Percentiles rank a stretch among this genome's conserved stretches.
These are phyloP conservation scores for Musa balbisiana DNA, from an alignment of 202 grass and related monocot species.

Conservation along the genomic window DNA sequence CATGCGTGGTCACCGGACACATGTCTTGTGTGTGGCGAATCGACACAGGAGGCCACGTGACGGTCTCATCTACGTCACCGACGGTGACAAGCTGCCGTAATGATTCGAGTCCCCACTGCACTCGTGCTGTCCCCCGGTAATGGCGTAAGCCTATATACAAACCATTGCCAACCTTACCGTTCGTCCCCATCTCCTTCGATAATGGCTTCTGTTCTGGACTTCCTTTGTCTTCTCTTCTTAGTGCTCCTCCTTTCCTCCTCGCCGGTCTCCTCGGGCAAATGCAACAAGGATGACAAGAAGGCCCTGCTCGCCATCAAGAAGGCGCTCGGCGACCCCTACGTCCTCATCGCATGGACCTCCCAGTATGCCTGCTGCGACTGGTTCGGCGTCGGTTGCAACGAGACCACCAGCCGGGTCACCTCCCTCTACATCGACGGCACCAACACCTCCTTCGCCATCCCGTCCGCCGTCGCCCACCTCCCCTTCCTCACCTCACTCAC, in stretches of 20 bases:
- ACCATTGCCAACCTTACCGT: no score
- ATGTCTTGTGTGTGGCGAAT: no score
- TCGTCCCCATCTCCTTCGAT: no score
- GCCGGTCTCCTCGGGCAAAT: neutral
- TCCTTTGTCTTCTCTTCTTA: neutral
- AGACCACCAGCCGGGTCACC: neutral
- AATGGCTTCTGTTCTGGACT: neutral
- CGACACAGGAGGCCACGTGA: no score
- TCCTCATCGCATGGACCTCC: slow-evolving; percentile 6
- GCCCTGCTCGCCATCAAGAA: slow-evolving; percentile 20
- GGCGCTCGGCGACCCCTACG: slow-evolving; percentile 9
- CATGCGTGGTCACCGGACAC: no score
- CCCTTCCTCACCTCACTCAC: slow-evolving; percentile 8
- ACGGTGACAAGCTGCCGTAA: no score
- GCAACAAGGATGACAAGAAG: slow-evolving; percentile 23
- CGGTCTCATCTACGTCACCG: no score
- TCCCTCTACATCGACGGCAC: neutral
- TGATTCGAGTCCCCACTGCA: no score
- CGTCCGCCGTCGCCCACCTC: slow-evolving; percentile 10
- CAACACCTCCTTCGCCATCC: slow-evolving; percentile 7
- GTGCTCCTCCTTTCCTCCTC: neutral
- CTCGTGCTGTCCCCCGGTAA: no score
- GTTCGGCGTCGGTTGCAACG: slow-evolving; percentile 9
- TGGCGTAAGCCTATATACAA: no score
- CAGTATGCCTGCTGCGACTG: slow-evolving; percentile 13